These are phyloP conservation scores for Rhizopus delemar DNA, from an alignment of 371 early-diverging fungal genomes.

Conservation along the genomic window DNA sequence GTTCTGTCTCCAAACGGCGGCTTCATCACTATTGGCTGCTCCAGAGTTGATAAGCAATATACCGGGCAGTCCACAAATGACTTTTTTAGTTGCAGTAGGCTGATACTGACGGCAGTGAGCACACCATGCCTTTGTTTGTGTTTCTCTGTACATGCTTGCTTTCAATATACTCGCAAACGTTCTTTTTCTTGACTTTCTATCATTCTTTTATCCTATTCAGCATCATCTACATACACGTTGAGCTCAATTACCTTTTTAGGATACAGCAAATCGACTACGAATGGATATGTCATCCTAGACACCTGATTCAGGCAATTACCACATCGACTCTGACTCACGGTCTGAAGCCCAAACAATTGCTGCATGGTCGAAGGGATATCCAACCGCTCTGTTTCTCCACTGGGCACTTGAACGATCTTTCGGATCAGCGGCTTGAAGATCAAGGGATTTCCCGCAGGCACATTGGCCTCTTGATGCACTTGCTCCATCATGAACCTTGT, in stretches of 20 bases:
- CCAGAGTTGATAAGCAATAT: conserved; percentile 74
- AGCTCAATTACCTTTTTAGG: conserved; percentile 50
- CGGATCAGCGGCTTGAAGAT: conserved; percentile 28
- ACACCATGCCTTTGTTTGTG: conserved; percentile 83
- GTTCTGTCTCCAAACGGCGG: conserved; percentile 54
- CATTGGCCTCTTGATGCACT: conserved; percentile 72
- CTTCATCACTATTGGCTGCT: conserved; percentile 57
- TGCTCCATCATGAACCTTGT: conserved; percentile 90
- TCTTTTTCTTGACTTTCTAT: conserved; percentile 45
- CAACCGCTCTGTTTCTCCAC: conserved; percentile 7
- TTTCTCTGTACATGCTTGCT: conserved; percentile 69
- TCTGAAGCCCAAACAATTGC: conserved; percentile 71
- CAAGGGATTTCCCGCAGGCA: conserved; percentile 33
- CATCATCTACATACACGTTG: neutral
- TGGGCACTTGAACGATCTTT: conserved; percentile 6
- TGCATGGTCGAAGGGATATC: conserved; percentile 63
- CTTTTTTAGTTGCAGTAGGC: conserved; percentile 65
- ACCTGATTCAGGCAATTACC: conserved; percentile 61
- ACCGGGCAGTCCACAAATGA: conserved; percentile 63
- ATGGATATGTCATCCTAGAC: conserved; percentile 67
- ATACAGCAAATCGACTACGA: conserved; percentile 81
- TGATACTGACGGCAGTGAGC: conserved; percentile 71
- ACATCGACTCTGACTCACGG: conserved; percentile 65
- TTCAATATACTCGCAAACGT: conserved; percentile 65
- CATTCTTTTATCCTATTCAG: conserved; percentile 12